Base-by-base conservation (phyloP, 2,329 filamentous ascomycete genomes). In the Sclerotinia subarctica region DNA sequence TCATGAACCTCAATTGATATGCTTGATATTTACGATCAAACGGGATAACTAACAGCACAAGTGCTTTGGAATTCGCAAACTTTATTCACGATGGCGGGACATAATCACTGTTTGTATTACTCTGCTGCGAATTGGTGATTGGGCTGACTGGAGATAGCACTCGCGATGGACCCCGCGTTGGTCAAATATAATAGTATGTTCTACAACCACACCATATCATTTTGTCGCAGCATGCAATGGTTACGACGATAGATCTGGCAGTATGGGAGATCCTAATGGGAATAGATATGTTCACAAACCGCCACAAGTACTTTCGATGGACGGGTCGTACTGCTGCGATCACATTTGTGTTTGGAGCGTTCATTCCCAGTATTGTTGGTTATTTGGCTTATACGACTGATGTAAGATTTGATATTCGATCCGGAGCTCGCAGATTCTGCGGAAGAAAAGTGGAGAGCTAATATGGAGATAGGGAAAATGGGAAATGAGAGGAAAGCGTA, bases 271-370 rank as follows among this genome's bases (percentile, higher is more conserved):
- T 1, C 6, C 66, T 68, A 52, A 68, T 54, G 15, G 24, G 60
- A 35, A 21, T 49, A 49, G 94, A 90, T 79, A 91, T 97, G 88
- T 87, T 86, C 77, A 83, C 86, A 77, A 93, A 92, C 83, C 90
- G 95, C 73, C 90, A 94, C 86, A 93, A 93, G 82, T 97, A 92
- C 86, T 99, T 98, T 86, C 87, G 93, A 80, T 98, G 93, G 92
- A 98, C 91, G 47, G 86, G 88, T 64, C 86, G 91, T 76, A 96
- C 93, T 57, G 93, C 92, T 42, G 88, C 87, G 82, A 80, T 97
- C 76, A 89, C 90, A 5, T 87, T 97, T 78, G 83, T 90, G 72
- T 97, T 94, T 80, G 85, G 90, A 69, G 82, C 88, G 46, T 82
- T 89, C 66, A 86, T 97, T 54, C 95, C 95, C 10, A 79, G 82